Percentiles rank a stretch among this genome's conserved stretches.
Conservation (phyloP, 2,329 filamentous ascomycete genomes). For the Hymenotorrendiella dingleyae region DNA sequence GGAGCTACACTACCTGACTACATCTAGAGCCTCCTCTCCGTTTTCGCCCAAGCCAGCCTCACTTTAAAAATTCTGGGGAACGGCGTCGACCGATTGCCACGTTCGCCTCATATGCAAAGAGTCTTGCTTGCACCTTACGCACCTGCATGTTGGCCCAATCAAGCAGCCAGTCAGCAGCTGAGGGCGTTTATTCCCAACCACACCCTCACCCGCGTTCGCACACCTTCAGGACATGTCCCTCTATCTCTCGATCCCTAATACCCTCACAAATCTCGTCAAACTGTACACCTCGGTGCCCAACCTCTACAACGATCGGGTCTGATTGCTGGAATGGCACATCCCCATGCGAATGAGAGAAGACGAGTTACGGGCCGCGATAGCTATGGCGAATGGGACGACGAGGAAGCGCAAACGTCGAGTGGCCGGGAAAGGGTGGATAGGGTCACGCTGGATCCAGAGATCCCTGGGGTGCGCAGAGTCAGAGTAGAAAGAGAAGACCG, state of each 20-base stretch:
- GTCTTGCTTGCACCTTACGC: too few species aligned
- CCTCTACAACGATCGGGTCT: conserved; percentile 13
- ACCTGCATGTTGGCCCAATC: too few species aligned
- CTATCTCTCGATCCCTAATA: conserved; percentile 3
- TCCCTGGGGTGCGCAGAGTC: conserved; percentile 20
- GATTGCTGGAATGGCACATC: conserved; percentile 17
- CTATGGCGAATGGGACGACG: conserved; percentile 22
- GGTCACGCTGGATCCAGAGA: conserved; percentile 19
- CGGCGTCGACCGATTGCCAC: too few species aligned
- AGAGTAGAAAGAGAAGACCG: conserved; percentile 26
- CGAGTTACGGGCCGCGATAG: conserved; percentile 21
- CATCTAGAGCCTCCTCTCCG: too few species aligned
- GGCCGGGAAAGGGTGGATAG: conserved; percentile 16
- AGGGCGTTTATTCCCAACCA: neutral
- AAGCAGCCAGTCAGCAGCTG: neutral
- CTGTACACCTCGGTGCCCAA: conserved; percentile 11
- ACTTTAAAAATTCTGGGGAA: too few species aligned
- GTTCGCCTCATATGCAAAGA: too few species aligned
- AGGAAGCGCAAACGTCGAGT: conserved; percentile 14
- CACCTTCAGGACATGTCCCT: too few species aligned
- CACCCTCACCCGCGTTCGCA: conserved; percentile 13
- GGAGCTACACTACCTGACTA: too few species aligned
- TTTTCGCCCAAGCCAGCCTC: too few species aligned
- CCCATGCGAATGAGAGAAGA: conserved; percentile 12
- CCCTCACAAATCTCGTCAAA: neutral